Base-by-base conservation (phyloP, 805 yeast genomes). In the Metschnikowia dekortorum region DNA sequence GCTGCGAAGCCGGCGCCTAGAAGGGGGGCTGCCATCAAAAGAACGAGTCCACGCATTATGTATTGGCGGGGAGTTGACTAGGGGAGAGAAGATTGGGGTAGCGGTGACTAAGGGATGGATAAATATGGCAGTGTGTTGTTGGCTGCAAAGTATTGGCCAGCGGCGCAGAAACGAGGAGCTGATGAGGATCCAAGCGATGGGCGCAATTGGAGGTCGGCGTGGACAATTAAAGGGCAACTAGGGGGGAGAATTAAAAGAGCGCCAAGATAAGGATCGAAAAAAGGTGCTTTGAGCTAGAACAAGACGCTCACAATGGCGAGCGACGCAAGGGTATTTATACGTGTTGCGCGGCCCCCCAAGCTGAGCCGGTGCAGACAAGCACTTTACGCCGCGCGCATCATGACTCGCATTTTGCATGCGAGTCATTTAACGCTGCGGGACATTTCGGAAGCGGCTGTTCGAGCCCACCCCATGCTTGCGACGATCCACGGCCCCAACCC, bases 371-470 rank as follows among this genome's bases (percentile, higher is more conserved):
- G 30, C 14, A 34, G 38, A 26, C 38, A 6, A 22, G 28, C 31
- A 26, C 31, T 33, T 42, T 34, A 42, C 45, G 45, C 45, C 45
- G 45, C 26, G 38, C 32, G 45, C 18, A 16, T 16, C 18, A 16
- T 16, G 18, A 16, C 18, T 16, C 18, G 18, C 45, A 41, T 42
- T 22, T 42, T 39, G 34, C 45, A 42, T 42, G 45, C 45, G 45
- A 42, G 46, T 44, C 34, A 44, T 36, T 35, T 44, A 36, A 26
- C 46, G 22, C 28, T 32, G 13, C 46, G 40, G 46, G 32, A 44
- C 38, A 37, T 18, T 33, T 44, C 46, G 46, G 46, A 28, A 44
- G 33, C 40, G 46, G 39, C 40, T n/a, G 28, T 18, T 16, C 16
- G 5, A 22, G 22, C 22, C 22, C 5, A 22, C 22, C 22, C 22